These are phyloP conservation scores for Diaporthe citrichinensis DNA, from an alignment of 2,329 filamentous ascomycete genomes.

Conservation along the genomic window DNA sequence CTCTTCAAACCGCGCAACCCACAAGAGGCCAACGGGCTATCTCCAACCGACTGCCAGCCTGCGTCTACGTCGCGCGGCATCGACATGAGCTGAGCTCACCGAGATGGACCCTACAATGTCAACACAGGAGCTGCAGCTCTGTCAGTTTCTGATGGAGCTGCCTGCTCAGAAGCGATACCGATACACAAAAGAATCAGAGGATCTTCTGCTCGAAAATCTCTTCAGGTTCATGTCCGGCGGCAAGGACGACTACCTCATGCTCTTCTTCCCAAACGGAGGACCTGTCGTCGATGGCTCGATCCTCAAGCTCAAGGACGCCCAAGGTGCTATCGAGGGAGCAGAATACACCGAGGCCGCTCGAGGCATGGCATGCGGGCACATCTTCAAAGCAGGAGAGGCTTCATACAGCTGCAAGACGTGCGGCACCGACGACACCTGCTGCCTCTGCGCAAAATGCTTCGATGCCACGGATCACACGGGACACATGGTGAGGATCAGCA, in stretches of 20 bases:
- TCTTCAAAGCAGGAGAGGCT: constrained; percentile 94
- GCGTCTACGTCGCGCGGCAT: not conserved
- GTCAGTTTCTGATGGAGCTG: constrained; percentile 83
- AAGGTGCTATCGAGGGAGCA: constrained; percentile 92
- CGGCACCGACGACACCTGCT: constrained; percentile 94
- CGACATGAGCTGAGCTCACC: constrained; percentile 40
- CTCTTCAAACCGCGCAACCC: not conserved
- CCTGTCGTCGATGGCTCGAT: constrained; percentile 66
- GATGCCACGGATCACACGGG: constrained; percentile 95
- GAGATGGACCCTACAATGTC: constrained; percentile 69
- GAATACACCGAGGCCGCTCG: constrained; percentile 94
- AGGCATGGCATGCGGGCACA: constrained; percentile 96
- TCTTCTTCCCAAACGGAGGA: constrained; percentile 86
- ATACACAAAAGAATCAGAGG: constrained; percentile 79
- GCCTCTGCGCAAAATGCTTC: constrained; percentile 93
- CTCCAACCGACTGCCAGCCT: not conserved
- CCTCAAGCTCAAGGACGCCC: constrained; percentile 87
- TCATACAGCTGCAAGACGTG: constrained; percentile 96
- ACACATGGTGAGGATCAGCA: constrained; percentile 90
- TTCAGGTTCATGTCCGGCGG: constrained; percentile 90
- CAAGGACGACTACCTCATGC: constrained; percentile 78
- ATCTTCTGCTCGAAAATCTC: constrained; percentile 81
- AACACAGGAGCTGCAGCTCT: constrained; percentile 85
- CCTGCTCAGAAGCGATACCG: constrained; percentile 81
- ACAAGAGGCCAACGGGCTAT: not conserved